Percentiles rank a stretch among this genome's conserved stretches.
Evolutionary conservation across 257 asterid genomes (phyloP).

Genomic region (Cruciata laevipes): DNA sequence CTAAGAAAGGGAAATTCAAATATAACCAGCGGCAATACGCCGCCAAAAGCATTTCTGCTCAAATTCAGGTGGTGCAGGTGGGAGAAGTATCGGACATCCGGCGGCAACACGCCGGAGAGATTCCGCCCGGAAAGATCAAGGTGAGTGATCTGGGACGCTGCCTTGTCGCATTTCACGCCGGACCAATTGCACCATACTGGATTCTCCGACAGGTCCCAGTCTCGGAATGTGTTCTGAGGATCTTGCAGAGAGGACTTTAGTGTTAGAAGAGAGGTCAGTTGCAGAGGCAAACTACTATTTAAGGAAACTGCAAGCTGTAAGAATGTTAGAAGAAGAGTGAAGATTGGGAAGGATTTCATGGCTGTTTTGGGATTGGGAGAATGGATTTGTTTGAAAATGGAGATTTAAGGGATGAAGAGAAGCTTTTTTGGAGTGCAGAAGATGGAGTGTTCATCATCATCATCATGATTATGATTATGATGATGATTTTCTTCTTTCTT

Average conservation of each 20-base stretch:
- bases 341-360: conserved; percentile 30
- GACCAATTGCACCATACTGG: conserved; percentile 80
- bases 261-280: conserved; percentile 49
- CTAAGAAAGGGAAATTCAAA: conserved; percentile 50
- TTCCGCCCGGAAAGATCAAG: conserved; percentile 65
- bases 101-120: conserved; percentile 61
- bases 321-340: neutral
- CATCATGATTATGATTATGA: conserved; percentile 36
- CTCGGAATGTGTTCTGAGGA: conserved; percentile 51
- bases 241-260: conserved; percentile 57
- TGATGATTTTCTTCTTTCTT: conserved; percentile 26
- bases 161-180: conserved; percentile 55
- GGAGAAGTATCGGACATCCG: conserved; percentile 34
- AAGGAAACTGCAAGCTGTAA: conserved; percentile 12
- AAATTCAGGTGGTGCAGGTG: conserved; percentile 55
- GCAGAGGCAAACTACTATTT: conserved; percentile 26
- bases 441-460: conserved; percentile 53
- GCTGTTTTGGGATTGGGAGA: conserved; percentile 22
- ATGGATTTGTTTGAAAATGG: conserved; percentile 27
- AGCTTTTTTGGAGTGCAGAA: conserved; percentile 71
- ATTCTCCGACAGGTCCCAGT: conserved; percentile 53
- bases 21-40: conserved; percentile 45
- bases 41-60: conserved; percentile 62
- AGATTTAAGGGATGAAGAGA: conserved; percentile 53
- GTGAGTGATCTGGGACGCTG: conserved; percentile 33